A percentile compares a stretch with the other conserved stretches of the same genome.
Conservation (phyloP, 2,329 filamentous ascomycete genomes). For the Emergomyces orientalis region DNA sequence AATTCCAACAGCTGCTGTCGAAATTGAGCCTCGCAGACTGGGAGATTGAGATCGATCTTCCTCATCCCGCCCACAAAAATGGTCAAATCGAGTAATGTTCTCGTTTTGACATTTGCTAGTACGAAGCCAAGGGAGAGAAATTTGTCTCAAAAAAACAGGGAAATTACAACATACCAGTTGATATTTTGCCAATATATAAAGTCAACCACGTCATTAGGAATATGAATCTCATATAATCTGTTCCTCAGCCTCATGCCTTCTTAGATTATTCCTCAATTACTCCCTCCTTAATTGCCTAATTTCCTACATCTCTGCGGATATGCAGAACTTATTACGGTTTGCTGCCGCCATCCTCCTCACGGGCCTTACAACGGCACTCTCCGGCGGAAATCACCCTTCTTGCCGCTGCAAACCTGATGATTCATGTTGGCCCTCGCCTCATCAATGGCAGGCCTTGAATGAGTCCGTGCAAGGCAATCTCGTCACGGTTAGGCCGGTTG, state of each 20-base stretch:
- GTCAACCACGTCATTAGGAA: too few species aligned
- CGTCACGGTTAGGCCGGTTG: slow-evolving; percentile 46
- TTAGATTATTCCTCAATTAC: neutral
- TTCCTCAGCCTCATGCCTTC: neutral
- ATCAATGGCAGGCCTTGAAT: slow-evolving; percentile 46
- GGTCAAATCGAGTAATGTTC: neutral
- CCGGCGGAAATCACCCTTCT: slow-evolving; percentile 13
- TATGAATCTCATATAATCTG: neutral
- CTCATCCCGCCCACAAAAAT: neutral
- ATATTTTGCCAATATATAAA: neutral
- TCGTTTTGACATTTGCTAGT: neutral
- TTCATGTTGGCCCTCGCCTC: slow-evolving; percentile 43
- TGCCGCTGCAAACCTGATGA: slow-evolving; percentile 43
- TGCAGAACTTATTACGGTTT: neutral
- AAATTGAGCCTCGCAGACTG: neutral
- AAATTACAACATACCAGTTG: neutral
- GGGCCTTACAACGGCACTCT: neutral
- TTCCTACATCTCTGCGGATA: neutral
- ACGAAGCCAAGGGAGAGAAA: neutral
- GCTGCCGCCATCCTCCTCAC: neutral
- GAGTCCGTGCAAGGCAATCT: slow-evolving; percentile 43
- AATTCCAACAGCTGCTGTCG: neutral
- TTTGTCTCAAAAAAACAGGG: neutral
- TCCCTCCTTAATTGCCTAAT: neutral
- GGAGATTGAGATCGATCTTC: neutral